Base-by-base conservation (phyloP, 805 yeast species). In the Starmerella kuoi region DNA sequence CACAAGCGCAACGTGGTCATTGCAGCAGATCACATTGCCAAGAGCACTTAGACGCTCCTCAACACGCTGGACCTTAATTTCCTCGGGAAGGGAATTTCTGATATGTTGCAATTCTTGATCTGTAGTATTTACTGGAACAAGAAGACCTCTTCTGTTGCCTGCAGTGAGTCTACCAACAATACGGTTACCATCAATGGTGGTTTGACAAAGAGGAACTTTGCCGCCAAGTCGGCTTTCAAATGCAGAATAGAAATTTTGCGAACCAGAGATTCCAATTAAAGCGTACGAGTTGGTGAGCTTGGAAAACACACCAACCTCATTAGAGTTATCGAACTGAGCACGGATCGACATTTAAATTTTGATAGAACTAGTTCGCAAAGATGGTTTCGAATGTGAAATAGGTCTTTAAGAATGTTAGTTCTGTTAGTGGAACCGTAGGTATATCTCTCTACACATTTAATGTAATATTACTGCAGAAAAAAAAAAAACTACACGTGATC, bases 141-240 rank as follows among this genome's bases (percentile, higher is more conserved):
- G 72, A 51, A 91, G 68, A 27, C 99, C 99, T 62, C 97, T 77
- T 70, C 98, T 80, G 74, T 91, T 91, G 57, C 95, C 98, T 35
- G 95, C 96, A 32, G 95, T 82, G 93, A 91, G 81, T 64, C 98
- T 76, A 58, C 99, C 99, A 47, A 91, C 80, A 52, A 91, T 91
- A 67, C 98, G 79, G 57, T 94, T 87, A 55, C 98, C 98, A 25
- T 96, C 96, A 56, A 91, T 91, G 46, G 98, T 91, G 41, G 97
- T 85, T 61, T 91, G 95, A 50, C 84, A 91, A 57, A 91, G 84
- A 41, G 99, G 99, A 49, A 91, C 77, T 40, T 85, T 86, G 64
- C 87, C 97, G 48, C 96, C 96, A 50, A 93, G 70, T 65, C 91
- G 95, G 40, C 95, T 95, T 70, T 91, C 98, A 61, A 91, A 88